Evolutionary conservation across 2,329 filamentous ascomycete species (phyloP), one percentile per base, ranked within the genome.

Genomic region (Neopestalotiopsis sp.): DNA sequence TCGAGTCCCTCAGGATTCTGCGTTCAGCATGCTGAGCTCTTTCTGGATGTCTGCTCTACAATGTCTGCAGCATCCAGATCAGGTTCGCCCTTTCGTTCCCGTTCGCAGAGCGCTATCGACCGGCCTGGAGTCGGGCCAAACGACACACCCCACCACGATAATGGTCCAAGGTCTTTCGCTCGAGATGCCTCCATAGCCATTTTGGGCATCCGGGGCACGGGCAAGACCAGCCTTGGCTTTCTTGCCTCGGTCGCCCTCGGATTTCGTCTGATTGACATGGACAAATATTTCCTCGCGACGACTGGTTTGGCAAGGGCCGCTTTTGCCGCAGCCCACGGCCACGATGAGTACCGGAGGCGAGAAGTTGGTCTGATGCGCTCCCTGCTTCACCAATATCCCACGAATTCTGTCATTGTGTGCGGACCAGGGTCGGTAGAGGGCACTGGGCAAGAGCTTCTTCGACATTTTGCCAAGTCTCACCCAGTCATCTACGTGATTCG

Each of bases 401-500:
- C 62, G 6, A 38, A 42, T 10, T 49, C 62, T 13, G 62, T 65
- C 42, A 45, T 65, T 38, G 62, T 65, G 20, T 65, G 62, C 42
- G 62, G 62, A 3, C 62, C 20, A 14, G 40, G 62, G 3, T 38
- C 62, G 14, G 38, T 65, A 12, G 32, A 42, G 20, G 42, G 42
- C 4, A 24, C 20, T 10, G 62, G 62, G 20, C 62, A 65, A 52
- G 32, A 65, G 62, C 20, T 65, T n/a, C 42, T 65, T 24, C 38
- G 38, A 14, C 32, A 65, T 20, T 65, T 65, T 40, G 38, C 32
- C 38, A 45, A 52, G 24, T 28, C 62, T 6, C 62, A 65, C 30
- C 42, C 62, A 9, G 42, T 65, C n/a, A 65, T 65, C 9, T 65
- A 65, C 13, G 42, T 65, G n/a, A 65, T 65, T 17, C n/a, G 62